Evolutionary conservation across 23 red algal species (phyloP), one percentile per base, ranked within the genome.

Genomic region (Pyropia yezoensis): DNA sequence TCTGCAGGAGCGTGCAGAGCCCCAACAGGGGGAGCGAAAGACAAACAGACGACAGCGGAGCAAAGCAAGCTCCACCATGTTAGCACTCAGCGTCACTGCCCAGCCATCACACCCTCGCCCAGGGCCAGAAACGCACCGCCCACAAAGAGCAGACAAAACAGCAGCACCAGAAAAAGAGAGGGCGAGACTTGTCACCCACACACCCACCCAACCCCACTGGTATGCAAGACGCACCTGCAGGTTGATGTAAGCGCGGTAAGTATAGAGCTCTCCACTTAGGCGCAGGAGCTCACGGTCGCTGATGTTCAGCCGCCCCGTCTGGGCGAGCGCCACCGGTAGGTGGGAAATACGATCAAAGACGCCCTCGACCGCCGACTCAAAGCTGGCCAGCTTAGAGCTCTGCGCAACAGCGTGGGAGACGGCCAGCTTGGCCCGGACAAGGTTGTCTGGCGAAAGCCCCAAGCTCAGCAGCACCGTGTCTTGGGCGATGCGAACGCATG

Each of bases 391-490:
- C 54, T 85, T 85, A 49, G 39, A 59, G 14, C 54, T 63, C 62
- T 85, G 80, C 34, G 80, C 80, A 29, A 75, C 30, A 1, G 54
- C 80, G 54, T 85, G 65, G 24, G 80, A 85, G 17, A 74, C 28
- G 1, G 65, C 66, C 25, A 70, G 27, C 30, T 85, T 71, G 26
- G 66, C 80, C 24, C 24, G 80, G 21, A 85, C 67, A 0, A 64
- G 47, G 28, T 73, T 63, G 22, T 85, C 80, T 20, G 60, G 29
- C 17, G 68, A 16, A 1, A 54, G 49, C 11, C 2, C 22, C 33
- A 49, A 24, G 13, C 33, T 50, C 16, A 73, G 29, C 18, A 55
- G 52, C 18, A 73, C 39, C 59, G 55, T 33, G 49, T 73, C 68
- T 52, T 73, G 29, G 39, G 18, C 30, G 5, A 73, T 73, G 39